A percentile compares a stretch with the other conserved stretches of the same genome.
phyloP scores from a whole-genome alignment of 2,329 filamentous ascomycete genomes.

The Ophiocordyceps camponoti-leonardi region DNA sequence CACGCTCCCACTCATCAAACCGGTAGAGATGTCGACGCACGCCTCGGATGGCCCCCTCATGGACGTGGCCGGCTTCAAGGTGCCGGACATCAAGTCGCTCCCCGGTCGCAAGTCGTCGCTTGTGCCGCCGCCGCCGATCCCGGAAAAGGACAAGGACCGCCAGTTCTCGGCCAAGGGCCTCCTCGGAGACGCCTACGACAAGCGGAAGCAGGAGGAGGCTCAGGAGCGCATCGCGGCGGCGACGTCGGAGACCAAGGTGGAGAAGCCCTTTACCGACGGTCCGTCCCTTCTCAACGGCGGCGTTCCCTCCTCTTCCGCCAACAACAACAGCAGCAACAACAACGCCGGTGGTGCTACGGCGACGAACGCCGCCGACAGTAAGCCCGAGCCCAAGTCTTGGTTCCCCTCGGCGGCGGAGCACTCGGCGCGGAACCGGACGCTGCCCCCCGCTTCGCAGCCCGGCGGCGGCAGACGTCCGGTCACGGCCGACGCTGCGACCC shows the following conservation, averaged over 20 bases:
- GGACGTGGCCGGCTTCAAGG: constrained; percentile 5
- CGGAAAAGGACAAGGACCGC: constrained; percentile 8
- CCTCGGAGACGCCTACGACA: constrained; percentile 30
- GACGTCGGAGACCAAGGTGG: constrained; percentile 9
- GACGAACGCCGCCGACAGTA: constrained; percentile 3
- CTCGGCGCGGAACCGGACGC: constrained; percentile 14
- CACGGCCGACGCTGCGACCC: constrained; percentile 8
- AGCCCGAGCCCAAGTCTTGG: constrained; percentile 14
- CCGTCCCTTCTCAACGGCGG: constrained; percentile 35
- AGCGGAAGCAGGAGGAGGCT: constrained; percentile 21
- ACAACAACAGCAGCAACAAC: not conserved
- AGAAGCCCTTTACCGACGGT: constrained; percentile 34
- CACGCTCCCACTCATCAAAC: not conserved
- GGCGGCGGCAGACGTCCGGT: constrained; percentile 7
- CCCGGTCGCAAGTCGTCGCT: not conserved
- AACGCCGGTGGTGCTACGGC: too few species aligned
- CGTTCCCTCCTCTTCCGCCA: constrained; percentile 1
- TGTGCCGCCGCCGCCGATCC: not conserved
- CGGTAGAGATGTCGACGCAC: not conserved
- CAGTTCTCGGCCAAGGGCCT: constrained; percentile 35
- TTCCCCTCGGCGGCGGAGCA: constrained; percentile 20
- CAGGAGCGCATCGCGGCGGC: constrained; percentile 14
- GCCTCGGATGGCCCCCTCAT: constrained; percentile 1
- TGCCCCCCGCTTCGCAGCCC: constrained; percentile 2
- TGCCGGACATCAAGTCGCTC: constrained; percentile 1